Evolutionary conservation across 495 filamentous ascomycete species (phyloP), one percentile per base, ranked within the genome.

Genomic region (Aspergillus sclerotioniger): DNA sequence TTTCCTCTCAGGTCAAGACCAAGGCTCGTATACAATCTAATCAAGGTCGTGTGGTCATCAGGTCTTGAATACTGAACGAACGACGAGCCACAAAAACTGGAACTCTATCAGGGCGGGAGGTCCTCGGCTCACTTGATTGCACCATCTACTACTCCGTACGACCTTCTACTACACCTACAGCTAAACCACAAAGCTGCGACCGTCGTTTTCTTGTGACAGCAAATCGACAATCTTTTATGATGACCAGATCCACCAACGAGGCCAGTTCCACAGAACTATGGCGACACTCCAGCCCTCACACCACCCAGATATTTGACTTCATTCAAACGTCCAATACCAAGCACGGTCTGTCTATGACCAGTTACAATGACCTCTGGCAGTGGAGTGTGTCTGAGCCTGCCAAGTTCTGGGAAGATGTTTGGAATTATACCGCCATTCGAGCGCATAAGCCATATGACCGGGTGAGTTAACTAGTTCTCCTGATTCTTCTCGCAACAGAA

Each of bases 341-440:
- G 64, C 84, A 92, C 70, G 68, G 72, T 5, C 62, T 89, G 35
- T 69, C 76, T 13, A 77, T 95, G 54, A 63, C 75, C 16, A 81
- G 79, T 63, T 93, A 96, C 63, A 70, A 86, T 19, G 78, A 82
- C 10, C 80, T 97, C 12, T 88, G 91, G 75, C 75, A 80, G 62
- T 98, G 94, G 94, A 95, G 90, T 54, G 82, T 92, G 51, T 80
- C 86, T 16, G 82, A 95, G 63, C 79, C 90, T 20, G 79, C 84
- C 10, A 70, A 80, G 7, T 94, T 96, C 65, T 98, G 94, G 94
- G 85, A 79, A 17, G 85, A 94, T 60, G 82, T 92, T 8, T 97
- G 91, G 91, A 74, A 88, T 44, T 94, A 87, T 68, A 88, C 85
- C 6, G 84, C 85, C 35, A 82, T 97, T 61, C 83, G 78, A 53